Percentiles rank a stretch among this genome's conserved stretches.
phyloP scores from a whole-genome alignment of 202 grass and related monocot genomes.

The Digitaria exilis region DNA sequence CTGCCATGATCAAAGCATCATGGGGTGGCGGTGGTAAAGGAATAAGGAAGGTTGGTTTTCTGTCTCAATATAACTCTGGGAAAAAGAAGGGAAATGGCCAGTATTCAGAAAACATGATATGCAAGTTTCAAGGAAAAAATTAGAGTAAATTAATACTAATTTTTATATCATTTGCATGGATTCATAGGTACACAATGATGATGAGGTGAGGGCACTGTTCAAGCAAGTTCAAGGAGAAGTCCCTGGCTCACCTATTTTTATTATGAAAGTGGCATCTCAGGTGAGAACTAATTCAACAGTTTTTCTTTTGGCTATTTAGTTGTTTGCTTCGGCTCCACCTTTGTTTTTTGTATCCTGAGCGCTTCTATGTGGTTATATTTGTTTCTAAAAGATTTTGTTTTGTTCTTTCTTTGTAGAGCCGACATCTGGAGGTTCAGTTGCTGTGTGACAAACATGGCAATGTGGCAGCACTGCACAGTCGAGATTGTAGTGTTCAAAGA shows the following conservation, averaged over 20 bases:
- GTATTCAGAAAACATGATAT: constrained; percentile 14
- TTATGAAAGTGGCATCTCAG: constrained; percentile 99
- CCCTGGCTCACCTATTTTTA: constrained; percentile 98
- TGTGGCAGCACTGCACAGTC: constrained; percentile 93
- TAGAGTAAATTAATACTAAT: constrained; percentile 1
- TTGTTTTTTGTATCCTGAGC: constrained; percentile 24
- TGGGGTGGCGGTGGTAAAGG: constrained; percentile 99
- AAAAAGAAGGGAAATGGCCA: not conserved
- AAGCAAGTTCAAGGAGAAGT: constrained; percentile 99
- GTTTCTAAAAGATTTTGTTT: constrained; percentile 32
- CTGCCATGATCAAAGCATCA: constrained; percentile 99
- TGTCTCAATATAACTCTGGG: constrained; percentile 26
- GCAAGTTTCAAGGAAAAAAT: constrained; percentile 5
- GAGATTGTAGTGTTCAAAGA: constrained; percentile 99
- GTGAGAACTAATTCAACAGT: constrained; percentile 47
- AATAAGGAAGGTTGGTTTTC: constrained; percentile 89
- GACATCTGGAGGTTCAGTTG: constrained; percentile 97
- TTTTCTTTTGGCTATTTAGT: constrained; percentile 14
- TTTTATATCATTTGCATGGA: constrained; percentile 40
- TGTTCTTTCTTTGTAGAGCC: constrained; percentile 68
- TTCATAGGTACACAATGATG: constrained; percentile 95
- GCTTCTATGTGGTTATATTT: constrained; percentile 26
- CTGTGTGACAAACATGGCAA: constrained; percentile 96
- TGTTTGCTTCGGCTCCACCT: constrained; percentile 6
- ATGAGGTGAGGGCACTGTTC: constrained; percentile 94